phyloP scores from a whole-genome alignment of 805 yeast species.

The Ogataea neopini region DNA sequence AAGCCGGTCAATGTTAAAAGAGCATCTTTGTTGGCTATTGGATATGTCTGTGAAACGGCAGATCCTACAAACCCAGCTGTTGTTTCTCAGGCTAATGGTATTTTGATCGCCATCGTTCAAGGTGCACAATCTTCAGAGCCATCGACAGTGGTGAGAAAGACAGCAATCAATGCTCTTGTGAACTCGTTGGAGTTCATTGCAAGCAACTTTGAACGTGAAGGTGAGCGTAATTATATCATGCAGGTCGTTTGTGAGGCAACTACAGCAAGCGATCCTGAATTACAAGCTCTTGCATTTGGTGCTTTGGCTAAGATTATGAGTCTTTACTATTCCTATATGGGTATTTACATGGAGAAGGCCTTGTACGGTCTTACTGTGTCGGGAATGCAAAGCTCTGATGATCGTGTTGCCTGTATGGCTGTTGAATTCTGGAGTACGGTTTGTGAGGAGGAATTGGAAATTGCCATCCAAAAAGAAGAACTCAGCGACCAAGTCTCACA shows the following conservation, averaged over 20 bases:
- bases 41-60: constrained; percentile 93
- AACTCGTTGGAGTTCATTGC: constrained; percentile 89
- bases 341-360: constrained; percentile 96
- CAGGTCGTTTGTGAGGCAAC: constrained; percentile 99
- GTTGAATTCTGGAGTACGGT: constrained; percentile 99
- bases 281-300: constrained; percentile 94
- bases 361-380: constrained; percentile 83
- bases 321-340: constrained; percentile 85
- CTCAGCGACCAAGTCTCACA: constrained; percentile 46
- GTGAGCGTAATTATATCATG: constrained; percentile 96
- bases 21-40: constrained; percentile 85
- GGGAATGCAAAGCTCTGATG: constrained; percentile 86
- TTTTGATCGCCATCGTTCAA: constrained; percentile 92
- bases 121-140: constrained; percentile 89
- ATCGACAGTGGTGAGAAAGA: constrained; percentile 70
- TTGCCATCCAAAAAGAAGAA: constrained; percentile 67
- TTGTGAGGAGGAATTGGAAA: constrained; percentile 94
- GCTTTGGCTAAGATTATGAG: constrained; percentile 92
- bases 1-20: constrained; percentile 80
- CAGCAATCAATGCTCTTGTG: constrained; percentile 90
- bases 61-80: constrained; percentile 80
- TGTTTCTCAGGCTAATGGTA: constrained; percentile 84
- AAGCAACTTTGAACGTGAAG: constrained; percentile 85
- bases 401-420: constrained; percentile 94
- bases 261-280: constrained; percentile 77